Evolutionary conservation across 805 yeast species (phyloP), one percentile per base, ranked within the genome.

Genomic region (Candida quercuum): DNA sequence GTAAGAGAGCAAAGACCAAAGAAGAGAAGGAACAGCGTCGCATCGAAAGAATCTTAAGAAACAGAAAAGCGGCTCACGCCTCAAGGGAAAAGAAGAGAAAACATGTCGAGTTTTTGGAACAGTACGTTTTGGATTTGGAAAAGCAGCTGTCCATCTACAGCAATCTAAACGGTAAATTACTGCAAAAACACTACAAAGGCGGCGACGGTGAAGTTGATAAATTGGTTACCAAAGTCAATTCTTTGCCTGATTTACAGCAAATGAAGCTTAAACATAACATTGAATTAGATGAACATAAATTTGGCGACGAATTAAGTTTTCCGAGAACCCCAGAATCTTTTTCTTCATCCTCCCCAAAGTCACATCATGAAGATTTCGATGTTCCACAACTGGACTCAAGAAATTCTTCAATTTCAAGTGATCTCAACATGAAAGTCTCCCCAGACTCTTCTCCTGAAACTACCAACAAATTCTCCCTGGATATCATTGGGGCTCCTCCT

Each of bases 21-120:
- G 96, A 89, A 64, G 98, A 91, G 66, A 93, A 91, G 66, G 98
- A 93, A 62, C 98, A 91, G 66, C 81, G 98, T 48, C 76, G 96
- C 33, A 78, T 89, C 38, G 98, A 93, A 64, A 72, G 99, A 36
- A 89, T 93, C 35, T 69, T 91, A 52, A 76, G 99, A 59, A 91
- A 91, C 63, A 77, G 98, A 56, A 83, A 91, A 58, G 98, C 98
- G 13, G 99, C 99, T 33, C 98, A 91, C 60, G 95, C 96, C 37
- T 86, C 96, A 21, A 76, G 99, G 48, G 99, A 93, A 58, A 89
- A 91, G 76, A 91, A 91, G 74, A 76, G 98, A 58, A 77, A 80
- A 56, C 95, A 91, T 57, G 82, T 93, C 40, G 96, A 88, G 61
- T 78, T 76, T 45, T 71, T 93, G 48, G 97, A 91, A 36, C 39